These are phyloP conservation scores for Saccharum officinarum DNA, from an alignment of 176 grass and related monocot species.

Conservation along the genomic window DNA sequence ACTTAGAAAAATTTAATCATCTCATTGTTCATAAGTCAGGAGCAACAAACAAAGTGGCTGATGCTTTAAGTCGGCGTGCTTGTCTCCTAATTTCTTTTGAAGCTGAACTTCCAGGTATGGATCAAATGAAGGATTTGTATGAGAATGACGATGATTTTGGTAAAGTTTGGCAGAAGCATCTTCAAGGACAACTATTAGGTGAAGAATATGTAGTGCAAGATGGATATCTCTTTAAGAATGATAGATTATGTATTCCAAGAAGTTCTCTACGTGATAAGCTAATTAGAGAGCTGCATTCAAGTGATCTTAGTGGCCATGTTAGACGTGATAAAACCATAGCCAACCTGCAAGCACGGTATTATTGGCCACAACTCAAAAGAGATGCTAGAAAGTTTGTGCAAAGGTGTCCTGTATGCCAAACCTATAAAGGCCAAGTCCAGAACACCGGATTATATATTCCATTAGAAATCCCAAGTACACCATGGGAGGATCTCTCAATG, in stretches of 20 bases:
- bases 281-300: not conserved
- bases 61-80: not conserved
- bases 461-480: not conserved
- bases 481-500: not conserved
- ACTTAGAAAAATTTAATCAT: not conserved
- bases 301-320: not conserved
- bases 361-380: constrained; percentile 4
- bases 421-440: not conserved
- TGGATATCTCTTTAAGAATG: constrained; percentile 3
- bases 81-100: not conserved
- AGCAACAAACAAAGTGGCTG: not conserved
- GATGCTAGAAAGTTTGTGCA: not conserved
- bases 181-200: not conserved
- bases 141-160: not conserved
- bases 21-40: not conserved
- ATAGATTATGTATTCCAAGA: not conserved
- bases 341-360: not conserved
- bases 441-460: constrained; percentile 1
- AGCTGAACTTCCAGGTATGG: not conserved
- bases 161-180: not conserved
- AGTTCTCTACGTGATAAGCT: not conserved
- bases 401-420: no score
- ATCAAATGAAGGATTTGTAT: constrained; percentile 14
- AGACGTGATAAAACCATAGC: not conserved
- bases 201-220: not conserved